Conservation (phyloP, 345 rosid genomes). For the Carallia pectinifolia region DNA sequence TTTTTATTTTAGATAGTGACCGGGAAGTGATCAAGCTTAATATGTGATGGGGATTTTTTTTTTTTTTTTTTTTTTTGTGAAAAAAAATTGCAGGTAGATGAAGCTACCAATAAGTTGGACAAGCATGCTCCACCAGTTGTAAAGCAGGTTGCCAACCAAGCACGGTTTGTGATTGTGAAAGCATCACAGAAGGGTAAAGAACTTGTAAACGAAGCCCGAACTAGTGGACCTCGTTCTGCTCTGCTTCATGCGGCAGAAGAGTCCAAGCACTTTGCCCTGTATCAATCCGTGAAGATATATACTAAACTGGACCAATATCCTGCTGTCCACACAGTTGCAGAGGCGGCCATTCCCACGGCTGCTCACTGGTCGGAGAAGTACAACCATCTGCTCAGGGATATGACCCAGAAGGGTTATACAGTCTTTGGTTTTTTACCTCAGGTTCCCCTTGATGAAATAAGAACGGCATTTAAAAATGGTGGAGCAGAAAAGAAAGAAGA, state of each 20-base stretch:
- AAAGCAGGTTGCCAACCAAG: conserved; percentile 45
- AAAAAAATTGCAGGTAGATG: conserved; percentile 52
- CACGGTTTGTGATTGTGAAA: conserved; percentile 35
- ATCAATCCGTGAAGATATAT: conserved; percentile 57
- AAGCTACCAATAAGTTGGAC: conserved; percentile 52
- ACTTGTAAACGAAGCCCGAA: conserved; percentile 50
- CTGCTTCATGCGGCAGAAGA: conserved; percentile 43
- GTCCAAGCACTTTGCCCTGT: conserved; percentile 49
- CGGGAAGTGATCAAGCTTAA: no score
- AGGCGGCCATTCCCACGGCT: conserved; percentile 53
- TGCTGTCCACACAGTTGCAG: conserved; percentile 47
- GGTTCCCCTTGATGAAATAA: conserved; percentile 67
- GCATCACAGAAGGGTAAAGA: conserved; percentile 47
- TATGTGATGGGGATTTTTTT: no score
- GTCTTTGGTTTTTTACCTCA: conserved; percentile 52
- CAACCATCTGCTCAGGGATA: conserved; percentile 40
- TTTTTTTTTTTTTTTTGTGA: no score
- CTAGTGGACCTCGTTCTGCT: conserved; percentile 65
- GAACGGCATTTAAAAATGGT: conserved; percentile 49
- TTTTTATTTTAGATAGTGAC: no score
- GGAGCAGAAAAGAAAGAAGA: conserved; percentile 38
- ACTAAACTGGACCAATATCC: conserved; percentile 45
- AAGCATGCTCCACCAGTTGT: conserved; percentile 71
- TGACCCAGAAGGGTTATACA: conserved; percentile 59
- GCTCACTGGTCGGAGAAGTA: conserved; percentile 51